Evolutionary conservation across 1,139 yeast genomes (phyloP).

Genomic region (Kurtzmaniella quercitrusa): DNA sequence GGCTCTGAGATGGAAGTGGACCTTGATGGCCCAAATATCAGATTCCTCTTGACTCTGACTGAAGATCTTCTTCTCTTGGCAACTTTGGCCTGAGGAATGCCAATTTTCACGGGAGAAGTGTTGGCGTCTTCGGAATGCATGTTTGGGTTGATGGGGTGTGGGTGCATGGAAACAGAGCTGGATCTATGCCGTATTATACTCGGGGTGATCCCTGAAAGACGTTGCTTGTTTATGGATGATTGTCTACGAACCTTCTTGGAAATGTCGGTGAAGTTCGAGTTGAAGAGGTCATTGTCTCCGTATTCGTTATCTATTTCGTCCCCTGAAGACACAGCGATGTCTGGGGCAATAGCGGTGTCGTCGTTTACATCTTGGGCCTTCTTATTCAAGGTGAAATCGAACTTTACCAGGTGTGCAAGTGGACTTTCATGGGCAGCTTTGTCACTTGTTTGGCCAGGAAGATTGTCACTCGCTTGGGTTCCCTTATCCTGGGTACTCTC

Average conservation of each 20-base stretch:
- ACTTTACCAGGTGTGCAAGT: neutral
- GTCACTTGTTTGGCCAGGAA: neutral
- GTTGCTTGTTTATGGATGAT: slow-evolving; percentile 26
- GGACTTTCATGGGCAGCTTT: neutral
- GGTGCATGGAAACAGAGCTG: slow-evolving; percentile 20
- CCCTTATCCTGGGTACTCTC: too few relatives aligned
- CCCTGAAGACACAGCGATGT: slow-evolving; percentile 6
- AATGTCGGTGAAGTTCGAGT: slow-evolving; percentile 17
- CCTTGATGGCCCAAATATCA: neutral
- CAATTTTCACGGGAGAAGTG: slow-evolving; percentile 29
- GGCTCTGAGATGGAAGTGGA: neutral
- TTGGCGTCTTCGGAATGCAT: neutral
- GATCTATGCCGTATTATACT: slow-evolving; percentile 24
- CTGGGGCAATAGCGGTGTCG: slow-evolving; percentile 2
- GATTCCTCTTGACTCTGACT: slow-evolving; percentile 9
- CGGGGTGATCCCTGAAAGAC: slow-evolving; percentile 35
- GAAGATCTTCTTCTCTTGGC: slow-evolving; percentile 28
- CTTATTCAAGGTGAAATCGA: neutral
- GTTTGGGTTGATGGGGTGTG: neutral
- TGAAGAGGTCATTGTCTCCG: slow-evolving; percentile 31
- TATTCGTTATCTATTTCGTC: slow-evolving; percentile 22
- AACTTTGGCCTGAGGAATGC: slow-evolving; percentile 31
- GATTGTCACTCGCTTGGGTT: neutral
- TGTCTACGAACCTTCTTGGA: slow-evolving; percentile 17
- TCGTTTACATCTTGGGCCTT: neutral